Evolutionary conservation across 2,329 filamentous ascomycete genomes (phyloP).

Genomic region (Knufia fluminis): DNA sequence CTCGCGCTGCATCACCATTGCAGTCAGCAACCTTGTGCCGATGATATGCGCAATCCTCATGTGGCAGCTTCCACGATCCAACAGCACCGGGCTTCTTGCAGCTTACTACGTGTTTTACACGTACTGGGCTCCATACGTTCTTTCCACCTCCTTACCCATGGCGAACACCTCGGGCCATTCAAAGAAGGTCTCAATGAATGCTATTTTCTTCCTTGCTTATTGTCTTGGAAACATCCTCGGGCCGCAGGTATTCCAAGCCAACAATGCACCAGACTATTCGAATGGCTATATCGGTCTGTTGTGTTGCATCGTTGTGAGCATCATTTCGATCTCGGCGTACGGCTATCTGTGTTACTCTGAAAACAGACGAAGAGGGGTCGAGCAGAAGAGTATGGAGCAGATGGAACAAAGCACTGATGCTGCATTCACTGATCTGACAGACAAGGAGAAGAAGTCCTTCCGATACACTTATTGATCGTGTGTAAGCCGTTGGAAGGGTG

Average conservation of each 20-base stretch:
- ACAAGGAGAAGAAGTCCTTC: not conserved
- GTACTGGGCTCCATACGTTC: conserved; percentile 27
- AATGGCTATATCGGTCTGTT: not conserved
- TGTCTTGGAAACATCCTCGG: conserved; percentile 36
- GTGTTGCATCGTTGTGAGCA: not conserved
- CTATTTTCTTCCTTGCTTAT: conserved; percentile 33
- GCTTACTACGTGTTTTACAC: not conserved
- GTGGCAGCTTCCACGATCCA: not conserved
- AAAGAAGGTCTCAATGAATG: conserved; percentile 34
- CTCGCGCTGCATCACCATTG: not conserved
- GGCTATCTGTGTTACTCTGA: not conserved
- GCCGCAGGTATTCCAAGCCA: conserved; percentile 34
- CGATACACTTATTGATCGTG: no score
- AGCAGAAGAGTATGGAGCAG: no score
- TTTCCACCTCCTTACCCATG: conserved; percentile 23
- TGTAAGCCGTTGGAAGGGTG: no score
- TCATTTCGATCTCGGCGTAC: not conserved
- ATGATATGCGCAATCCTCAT: not conserved
- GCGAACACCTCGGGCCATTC: conserved; percentile 31
- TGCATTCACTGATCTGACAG: not conserved
- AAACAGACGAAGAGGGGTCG: not conserved
- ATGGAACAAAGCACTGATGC: not conserved
- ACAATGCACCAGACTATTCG: not conserved
- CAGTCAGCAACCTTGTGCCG: not conserved
- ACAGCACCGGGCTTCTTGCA: not conserved